Evolutionary conservation across 1,284 basidiomycete species (phyloP).

Genomic region (Ustilago trichophora): DNA sequence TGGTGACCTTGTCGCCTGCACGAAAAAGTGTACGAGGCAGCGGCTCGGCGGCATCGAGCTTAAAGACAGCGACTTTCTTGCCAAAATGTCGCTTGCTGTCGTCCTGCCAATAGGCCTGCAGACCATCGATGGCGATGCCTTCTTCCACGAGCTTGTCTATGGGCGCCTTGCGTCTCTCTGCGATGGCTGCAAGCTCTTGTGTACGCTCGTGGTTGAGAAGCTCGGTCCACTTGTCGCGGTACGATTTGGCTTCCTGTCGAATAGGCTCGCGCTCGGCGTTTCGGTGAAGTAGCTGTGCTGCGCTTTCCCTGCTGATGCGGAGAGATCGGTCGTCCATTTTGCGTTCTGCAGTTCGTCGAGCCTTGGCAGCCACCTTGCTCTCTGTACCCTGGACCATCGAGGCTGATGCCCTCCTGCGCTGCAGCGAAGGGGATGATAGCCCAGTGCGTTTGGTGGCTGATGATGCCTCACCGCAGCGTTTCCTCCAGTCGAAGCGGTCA

Average conservation of each 20-base stretch:
- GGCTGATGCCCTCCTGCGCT: slow-evolving; percentile 26
- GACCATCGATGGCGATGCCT: slow-evolving; percentile 53
- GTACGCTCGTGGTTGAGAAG: slow-evolving; percentile 49
- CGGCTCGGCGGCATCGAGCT: slow-evolving; percentile 47
- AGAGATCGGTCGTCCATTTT: slow-evolving; percentile 42
- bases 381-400: slow-evolving; percentile 33
- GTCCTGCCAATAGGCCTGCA: slow-evolving; percentile 61
- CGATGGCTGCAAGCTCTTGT: slow-evolving; percentile 44
- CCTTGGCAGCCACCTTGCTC: slow-evolving; percentile 38
- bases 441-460: neutral
- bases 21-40: slow-evolving; percentile 50
- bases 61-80: slow-evolving; percentile 57
- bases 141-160: slow-evolving; percentile 45
- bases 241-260: slow-evolving; percentile 24
- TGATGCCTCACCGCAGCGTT: slow-evolving; percentile 2
- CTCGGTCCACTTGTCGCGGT: slow-evolving; percentile 47
- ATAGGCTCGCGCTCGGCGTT: slow-evolving; percentile 33
- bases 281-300: slow-evolving; percentile 12
- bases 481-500: slow-evolving; percentile 45
- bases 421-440: slow-evolving; percentile 6
- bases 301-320: slow-evolving; percentile 36
- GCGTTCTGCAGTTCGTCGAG: slow-evolving; percentile 27
- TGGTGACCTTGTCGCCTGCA: slow-evolving; percentile 51
- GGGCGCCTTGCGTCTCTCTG: slow-evolving; percentile 47
- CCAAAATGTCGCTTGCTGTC: slow-evolving; percentile 49